phyloP scores from a whole-genome alignment of 108 stramenopile species.

The Pseudonitzschia multiseries region DNA sequence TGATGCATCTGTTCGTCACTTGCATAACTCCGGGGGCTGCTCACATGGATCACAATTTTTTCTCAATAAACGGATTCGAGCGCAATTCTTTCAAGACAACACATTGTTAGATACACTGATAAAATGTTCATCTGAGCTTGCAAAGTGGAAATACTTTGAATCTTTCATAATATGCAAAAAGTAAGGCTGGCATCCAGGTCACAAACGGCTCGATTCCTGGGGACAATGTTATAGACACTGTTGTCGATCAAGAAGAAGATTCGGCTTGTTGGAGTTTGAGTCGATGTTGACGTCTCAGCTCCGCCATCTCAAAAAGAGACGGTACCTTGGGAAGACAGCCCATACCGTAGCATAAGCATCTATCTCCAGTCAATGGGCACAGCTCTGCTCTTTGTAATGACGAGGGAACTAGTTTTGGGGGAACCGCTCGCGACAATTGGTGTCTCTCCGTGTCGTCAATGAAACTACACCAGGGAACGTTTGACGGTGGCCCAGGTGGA shows the following conservation, averaged over 20 bases:
- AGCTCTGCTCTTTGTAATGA: background rate
- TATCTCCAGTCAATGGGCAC: constrained; percentile 4
- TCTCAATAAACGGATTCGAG: too few relatives aligned
- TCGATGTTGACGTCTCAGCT: constrained; percentile 58
- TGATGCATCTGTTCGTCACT: too few relatives aligned
- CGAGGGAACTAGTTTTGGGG: background rate
- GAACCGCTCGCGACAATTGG: background rate
- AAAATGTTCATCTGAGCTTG: too few relatives aligned
- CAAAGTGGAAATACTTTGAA: too few relatives aligned
- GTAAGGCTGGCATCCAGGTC: too few relatives aligned
- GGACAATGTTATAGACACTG: background rate
- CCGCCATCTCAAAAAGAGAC: constrained; percentile 84
- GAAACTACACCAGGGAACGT: constrained; percentile 3
- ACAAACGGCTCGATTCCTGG: too few relatives aligned
- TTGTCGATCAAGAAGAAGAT: background rate
- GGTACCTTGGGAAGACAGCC: constrained; percentile 70
- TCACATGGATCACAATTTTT: too few relatives aligned
- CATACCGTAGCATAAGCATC: constrained; percentile 46
- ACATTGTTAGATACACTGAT: too few relatives aligned
- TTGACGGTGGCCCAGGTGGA: background rate
- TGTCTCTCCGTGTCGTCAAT: background rate
- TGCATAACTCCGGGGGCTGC: too few relatives aligned
- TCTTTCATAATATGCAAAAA: too few relatives aligned
- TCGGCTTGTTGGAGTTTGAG: background rate
- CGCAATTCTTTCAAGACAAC: too few relatives aligned